phyloP scores from a whole-genome alignment of 1,284 basidiomycete species.

The Wallemia mellicola region DNA sequence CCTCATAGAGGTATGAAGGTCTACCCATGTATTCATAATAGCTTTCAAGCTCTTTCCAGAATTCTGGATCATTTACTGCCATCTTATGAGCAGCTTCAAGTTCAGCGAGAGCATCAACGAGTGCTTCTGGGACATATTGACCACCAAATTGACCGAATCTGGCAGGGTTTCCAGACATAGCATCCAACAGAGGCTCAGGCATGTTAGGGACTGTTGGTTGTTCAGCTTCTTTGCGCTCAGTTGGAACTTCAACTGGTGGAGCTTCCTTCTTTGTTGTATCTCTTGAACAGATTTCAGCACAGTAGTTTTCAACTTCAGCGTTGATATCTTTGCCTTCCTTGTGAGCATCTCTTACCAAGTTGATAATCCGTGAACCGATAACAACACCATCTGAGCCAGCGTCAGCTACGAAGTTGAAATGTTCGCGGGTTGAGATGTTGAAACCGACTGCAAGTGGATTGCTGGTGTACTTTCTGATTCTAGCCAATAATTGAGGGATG shows the following conservation, averaged over 20 bases:
- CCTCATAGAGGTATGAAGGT: conserved; percentile 39
- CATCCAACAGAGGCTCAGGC: background rate
- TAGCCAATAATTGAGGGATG: conserved; percentile 34
- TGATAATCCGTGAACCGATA: conserved; percentile 60
- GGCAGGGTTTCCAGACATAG: background rate
- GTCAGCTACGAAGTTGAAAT: conserved; percentile 55
- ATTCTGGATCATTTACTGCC: conserved; percentile 60
- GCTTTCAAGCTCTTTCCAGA: conserved; percentile 72
- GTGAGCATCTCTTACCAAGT: conserved; percentile 29
- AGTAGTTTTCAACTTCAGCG: conserved; percentile 8
- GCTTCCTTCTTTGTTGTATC: background rate
- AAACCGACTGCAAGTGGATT: conserved; percentile 86
- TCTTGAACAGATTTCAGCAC: conserved; percentile 3
- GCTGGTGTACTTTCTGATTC: conserved; percentile 36
- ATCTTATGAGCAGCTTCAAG: conserved; percentile 67
- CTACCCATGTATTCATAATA: conserved; percentile 71
- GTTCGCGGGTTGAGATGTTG: conserved; percentile 69
- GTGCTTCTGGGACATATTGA: conserved; percentile 81
- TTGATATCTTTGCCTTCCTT: conserved; percentile 7
- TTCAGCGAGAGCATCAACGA: conserved; percentile 69
- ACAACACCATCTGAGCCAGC: conserved; percentile 86
- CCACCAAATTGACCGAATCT: conserved; percentile 90
- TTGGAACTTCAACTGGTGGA: background rate
- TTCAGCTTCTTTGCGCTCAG: background rate
- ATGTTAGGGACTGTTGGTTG: background rate